Evolutionary conservation across 1,139 yeast genomes (phyloP).

Genomic region (Protomyces pachydermus): DNA sequence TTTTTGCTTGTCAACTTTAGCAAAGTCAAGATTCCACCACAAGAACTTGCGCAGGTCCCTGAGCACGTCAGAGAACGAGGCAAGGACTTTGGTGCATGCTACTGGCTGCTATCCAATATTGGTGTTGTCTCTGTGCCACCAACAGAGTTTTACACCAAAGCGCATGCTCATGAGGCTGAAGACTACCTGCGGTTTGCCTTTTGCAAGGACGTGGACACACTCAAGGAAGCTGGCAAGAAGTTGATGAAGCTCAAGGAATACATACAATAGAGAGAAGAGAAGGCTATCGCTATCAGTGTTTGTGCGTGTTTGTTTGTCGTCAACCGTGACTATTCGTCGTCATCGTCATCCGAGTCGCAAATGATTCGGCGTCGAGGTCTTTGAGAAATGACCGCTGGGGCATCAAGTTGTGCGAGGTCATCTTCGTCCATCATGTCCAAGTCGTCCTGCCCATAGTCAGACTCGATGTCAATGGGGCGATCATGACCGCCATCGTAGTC

Average conservation of each 20-base stretch:
- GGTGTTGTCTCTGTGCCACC: constrained; percentile 98
- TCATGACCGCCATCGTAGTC: not conserved
- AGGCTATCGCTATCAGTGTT: not conserved
- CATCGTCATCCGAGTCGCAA: not conserved
- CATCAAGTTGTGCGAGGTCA: not conserved
- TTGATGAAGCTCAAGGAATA: constrained; percentile 65
- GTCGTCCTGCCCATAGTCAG: not conserved
- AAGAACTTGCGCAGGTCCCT: constrained; percentile 56
- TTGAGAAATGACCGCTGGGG: not conserved
- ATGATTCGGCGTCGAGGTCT: not conserved
- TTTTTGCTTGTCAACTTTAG: constrained; percentile 82
- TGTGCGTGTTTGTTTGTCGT: not conserved
- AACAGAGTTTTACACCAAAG: constrained; percentile 74
- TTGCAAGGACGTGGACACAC: constrained; percentile 78
- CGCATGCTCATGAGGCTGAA: constrained; percentile 71
- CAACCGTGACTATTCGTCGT: not conserved
- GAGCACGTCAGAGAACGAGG: constrained; percentile 63
- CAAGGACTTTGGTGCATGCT: constrained; percentile 78
- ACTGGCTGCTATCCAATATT: constrained; percentile 85
- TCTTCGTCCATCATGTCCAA: not conserved
- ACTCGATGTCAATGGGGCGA: not conserved
- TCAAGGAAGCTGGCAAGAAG: constrained; percentile 75
- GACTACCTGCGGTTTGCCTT: constrained; percentile 89
- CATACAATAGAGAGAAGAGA: constrained; percentile 33
- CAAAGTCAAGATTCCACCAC: constrained; percentile 70